phyloP scores from a whole-genome alignment of 352 stramenopile genomes.

The Saprolegnia diclina region DNA sequence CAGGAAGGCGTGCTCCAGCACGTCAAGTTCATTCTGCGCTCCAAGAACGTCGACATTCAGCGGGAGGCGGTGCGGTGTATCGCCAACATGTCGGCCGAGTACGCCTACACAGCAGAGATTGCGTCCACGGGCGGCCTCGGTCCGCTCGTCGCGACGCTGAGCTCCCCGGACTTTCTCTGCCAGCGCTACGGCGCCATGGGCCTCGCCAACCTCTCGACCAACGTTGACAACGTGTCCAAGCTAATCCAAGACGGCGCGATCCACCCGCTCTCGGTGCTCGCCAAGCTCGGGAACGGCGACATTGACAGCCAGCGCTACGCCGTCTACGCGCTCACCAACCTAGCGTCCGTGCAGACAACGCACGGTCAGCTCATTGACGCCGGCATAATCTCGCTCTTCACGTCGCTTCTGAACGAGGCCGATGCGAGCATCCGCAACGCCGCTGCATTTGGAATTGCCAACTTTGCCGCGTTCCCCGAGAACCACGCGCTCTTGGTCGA shows the following conservation, averaged over 20 bases:
- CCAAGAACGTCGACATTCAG: constrained; percentile 90
- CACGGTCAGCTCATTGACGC: constrained; percentile 80
- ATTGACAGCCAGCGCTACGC: constrained; percentile 91
- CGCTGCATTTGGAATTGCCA: constrained; percentile 89
- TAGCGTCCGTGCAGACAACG: constrained; percentile 79
- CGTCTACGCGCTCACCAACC: constrained; percentile 90
- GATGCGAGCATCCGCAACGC: constrained; percentile 85
- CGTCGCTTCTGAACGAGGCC: constrained; percentile 58
- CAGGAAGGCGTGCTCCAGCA: constrained; percentile 93
- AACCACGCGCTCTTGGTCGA: constrained; percentile 87
- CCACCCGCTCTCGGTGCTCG: constrained; percentile 81
- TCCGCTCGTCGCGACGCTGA: constrained; percentile 85
- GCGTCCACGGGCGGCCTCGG: constrained; percentile 85
- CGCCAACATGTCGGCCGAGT: constrained; percentile 94
- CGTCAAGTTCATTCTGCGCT: constrained; percentile 92
- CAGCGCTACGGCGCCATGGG: constrained; percentile 94
- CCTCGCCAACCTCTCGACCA: constrained; percentile 93
- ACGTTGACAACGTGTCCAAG: constrained; percentile 84
- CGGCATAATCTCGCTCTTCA: constrained; percentile 65
- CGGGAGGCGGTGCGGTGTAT: constrained; percentile 91
- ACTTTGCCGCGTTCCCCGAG: constrained; percentile 89
- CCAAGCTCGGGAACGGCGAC: constrained; percentile 79
- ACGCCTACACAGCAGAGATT: constrained; percentile 89
- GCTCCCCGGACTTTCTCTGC: constrained; percentile 87
- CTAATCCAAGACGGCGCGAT: constrained; percentile 88